Evolutionary conservation across 352 stramenopile genomes (phyloP).

Genomic region (Hyaloperonospora arabidopsidis): DNA sequence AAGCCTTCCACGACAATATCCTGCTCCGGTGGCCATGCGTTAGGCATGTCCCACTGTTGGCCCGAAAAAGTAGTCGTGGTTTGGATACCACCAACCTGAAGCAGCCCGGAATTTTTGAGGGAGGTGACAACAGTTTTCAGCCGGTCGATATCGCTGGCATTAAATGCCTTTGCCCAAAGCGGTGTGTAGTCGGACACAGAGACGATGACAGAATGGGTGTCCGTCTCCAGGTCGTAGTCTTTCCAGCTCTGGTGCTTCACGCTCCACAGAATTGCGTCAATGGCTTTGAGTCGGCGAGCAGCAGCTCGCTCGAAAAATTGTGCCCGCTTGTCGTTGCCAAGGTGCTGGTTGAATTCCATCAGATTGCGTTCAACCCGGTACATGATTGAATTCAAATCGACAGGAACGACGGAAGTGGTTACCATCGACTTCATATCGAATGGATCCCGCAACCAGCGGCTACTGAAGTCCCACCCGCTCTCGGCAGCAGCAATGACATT

Average conservation of each 20-base stretch:
- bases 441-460: slow-evolving; percentile 63
- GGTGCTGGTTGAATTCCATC: slow-evolving; percentile 43
- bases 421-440: slow-evolving; percentile 63
- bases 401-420: slow-evolving; percentile 63
- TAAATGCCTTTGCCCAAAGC: slow-evolving; percentile 69
- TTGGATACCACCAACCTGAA: slow-evolving; percentile 57
- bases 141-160: slow-evolving; percentile 36
- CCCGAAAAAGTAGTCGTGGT: slow-evolving; percentile 66
- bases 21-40: slow-evolving; percentile 81
- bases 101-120: slow-evolving; percentile 46
- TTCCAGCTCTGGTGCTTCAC: slow-evolving; percentile 49
- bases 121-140: slow-evolving; percentile 40
- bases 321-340: slow-evolving; percentile 41
- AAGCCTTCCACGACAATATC: slow-evolving; percentile 79
- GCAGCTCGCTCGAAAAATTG: slow-evolving; percentile 42
- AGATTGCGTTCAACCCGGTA: slow-evolving; percentile 75
- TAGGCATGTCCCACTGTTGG: slow-evolving; percentile 84
- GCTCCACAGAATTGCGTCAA: slow-evolving; percentile 69
- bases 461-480: slow-evolving; percentile 89
- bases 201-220: slow-evolving; percentile 35
- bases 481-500: slow-evolving; percentile 79
- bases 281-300: slow-evolving; percentile 35
- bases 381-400: slow-evolving; percentile 82
- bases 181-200: slow-evolving; percentile 69
- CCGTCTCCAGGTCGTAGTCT: slow-evolving; percentile 56